phyloP scores from a whole-genome alignment of 1,284 basidiomycete genomes.

The Cutaneotrichosporon sp. region DNA sequence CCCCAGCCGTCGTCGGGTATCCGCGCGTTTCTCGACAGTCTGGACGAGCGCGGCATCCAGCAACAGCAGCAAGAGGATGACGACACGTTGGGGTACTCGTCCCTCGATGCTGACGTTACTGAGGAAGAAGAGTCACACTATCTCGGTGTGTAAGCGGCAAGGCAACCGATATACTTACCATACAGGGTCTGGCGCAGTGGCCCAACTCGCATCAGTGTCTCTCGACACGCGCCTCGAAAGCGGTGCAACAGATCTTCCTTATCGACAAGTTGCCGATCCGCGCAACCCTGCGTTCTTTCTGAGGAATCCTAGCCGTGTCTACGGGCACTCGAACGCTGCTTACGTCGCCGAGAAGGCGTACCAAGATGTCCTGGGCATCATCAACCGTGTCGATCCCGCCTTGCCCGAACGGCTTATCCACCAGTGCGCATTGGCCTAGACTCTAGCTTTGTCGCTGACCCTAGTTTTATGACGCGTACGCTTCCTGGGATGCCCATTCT shows the following conservation, averaged over 20 bases:
- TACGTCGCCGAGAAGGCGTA: constrained; percentile 18
- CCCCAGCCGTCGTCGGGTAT: not conserved
- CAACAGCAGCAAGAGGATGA: constrained; percentile 1
- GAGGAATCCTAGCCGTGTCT: constrained; percentile 19
- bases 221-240: constrained; percentile 13
- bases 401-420: constrained; percentile 17
- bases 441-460: not conserved
- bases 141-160: constrained; percentile 12
- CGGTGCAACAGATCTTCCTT: constrained; percentile 7
- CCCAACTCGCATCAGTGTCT: constrained; percentile 14
- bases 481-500: constrained; percentile 25
- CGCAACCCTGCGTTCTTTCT: constrained; percentile 22
- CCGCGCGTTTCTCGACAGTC: constrained; percentile 11
- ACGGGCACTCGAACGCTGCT: constrained; percentile 15
- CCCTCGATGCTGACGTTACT: constrained; percentile 18
- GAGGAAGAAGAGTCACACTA: constrained; percentile 25
- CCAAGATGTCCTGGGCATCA: constrained; percentile 5
- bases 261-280: constrained; percentile 21
- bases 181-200: constrained; percentile 16
- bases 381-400: constrained; percentile 4
- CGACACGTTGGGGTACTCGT: constrained; percentile 11
- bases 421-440: constrained; percentile 18
- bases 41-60: constrained; percentile 9
- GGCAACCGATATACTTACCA: too few relatives aligned
- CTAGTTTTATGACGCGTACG: constrained; percentile 19